Percentiles rank a stretch among this genome's conserved stretches.
Evolutionary conservation across 371 early-diverging fungal species (phyloP).

Genomic region (Mucor indicus): DNA sequence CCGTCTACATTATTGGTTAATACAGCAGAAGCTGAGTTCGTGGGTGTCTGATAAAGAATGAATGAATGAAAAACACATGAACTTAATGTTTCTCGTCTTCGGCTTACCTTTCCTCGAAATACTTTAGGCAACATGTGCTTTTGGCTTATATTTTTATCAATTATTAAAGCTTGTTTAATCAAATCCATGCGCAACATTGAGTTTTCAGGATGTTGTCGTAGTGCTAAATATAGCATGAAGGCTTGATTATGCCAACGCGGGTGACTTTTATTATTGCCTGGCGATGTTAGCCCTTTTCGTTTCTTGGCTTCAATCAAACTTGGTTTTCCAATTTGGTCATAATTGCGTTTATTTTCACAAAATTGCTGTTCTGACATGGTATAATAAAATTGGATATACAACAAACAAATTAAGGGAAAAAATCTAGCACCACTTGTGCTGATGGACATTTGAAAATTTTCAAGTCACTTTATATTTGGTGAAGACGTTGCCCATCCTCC

Average conservation of each 20-base stretch:
- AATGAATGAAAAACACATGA: not conserved
- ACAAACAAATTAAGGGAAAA: no score
- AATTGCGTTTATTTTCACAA: no score
- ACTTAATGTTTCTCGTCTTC: not conserved
- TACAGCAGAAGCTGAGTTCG: conserved; percentile 79
- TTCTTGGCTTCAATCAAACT: conserved; percentile 6
- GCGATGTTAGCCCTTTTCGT: not conserved
- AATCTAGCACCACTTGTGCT: no score
- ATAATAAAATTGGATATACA: no score
- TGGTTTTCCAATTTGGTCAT: conserved; percentile 1
- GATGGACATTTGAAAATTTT: no score
- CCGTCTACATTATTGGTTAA: conserved; percentile 80
- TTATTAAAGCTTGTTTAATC: conserved; percentile 66
- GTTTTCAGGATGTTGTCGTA: conserved; percentile 64
- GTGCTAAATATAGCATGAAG: conserved; percentile 75
- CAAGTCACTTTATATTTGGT: no score
- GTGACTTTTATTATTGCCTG: conserved; percentile 8
- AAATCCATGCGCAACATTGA: conserved; percentile 69
- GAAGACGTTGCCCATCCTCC: no score
- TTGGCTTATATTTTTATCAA: conserved; percentile 70
- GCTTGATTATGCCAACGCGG: conserved; percentile 89
- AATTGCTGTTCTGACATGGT: no score
- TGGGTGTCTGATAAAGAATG: conserved; percentile 64
- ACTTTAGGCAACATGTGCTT: conserved; percentile 71
- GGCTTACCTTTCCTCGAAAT: conserved; percentile 77